Percentiles rank a stretch among this genome's conserved stretches.
These are phyloP conservation scores for Didymella segeticola DNA, from an alignment of 2,329 filamentous ascomycete genomes.

Conservation along the genomic window DNA sequence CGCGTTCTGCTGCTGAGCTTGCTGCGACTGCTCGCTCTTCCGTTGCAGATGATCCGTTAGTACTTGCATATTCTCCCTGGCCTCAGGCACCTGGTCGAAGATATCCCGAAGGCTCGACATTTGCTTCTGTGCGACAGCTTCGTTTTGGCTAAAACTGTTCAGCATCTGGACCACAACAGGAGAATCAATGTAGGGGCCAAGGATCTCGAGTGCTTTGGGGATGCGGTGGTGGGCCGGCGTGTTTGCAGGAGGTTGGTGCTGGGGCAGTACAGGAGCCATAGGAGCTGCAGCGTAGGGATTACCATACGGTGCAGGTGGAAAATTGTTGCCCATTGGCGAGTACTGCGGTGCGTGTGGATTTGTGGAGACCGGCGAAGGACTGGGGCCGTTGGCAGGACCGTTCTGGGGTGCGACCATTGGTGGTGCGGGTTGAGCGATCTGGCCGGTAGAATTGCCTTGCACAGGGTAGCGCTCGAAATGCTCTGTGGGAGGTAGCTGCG, in stretches of 20 bases:
- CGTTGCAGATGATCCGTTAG: constrained; percentile 31
- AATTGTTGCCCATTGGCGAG: constrained; percentile 38
- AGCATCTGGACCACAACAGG: constrained; percentile 53
- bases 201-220: constrained; percentile 49
- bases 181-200: constrained; percentile 52
- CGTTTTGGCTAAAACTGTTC: constrained; percentile 34
- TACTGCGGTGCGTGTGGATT: constrained; percentile 44
- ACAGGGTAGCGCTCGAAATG: constrained; percentile 34
- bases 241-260: constrained; percentile 12
- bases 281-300: constrained; percentile 29
- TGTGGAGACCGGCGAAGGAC: constrained; percentile 32
- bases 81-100: constrained; percentile 68
- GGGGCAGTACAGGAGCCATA: constrained; percentile 7
- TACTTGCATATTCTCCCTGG: constrained; percentile 62
- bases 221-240: constrained; percentile 38
- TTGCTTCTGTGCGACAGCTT: constrained; percentile 59
- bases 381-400: constrained; percentile 33
- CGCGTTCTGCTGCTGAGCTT: neutral
- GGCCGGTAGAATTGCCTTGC: constrained; percentile 20
- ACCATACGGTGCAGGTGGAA: constrained; percentile 33
- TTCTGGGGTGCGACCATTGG: constrained; percentile 19
- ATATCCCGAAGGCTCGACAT: constrained; percentile 76
- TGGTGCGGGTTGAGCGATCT: constrained; percentile 28
- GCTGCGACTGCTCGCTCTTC: constrained; percentile 11
- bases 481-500: constrained; percentile 37